phyloP scores from a whole-genome alignment of 139 green algal species.

The Coelastrella sp. region DNA sequence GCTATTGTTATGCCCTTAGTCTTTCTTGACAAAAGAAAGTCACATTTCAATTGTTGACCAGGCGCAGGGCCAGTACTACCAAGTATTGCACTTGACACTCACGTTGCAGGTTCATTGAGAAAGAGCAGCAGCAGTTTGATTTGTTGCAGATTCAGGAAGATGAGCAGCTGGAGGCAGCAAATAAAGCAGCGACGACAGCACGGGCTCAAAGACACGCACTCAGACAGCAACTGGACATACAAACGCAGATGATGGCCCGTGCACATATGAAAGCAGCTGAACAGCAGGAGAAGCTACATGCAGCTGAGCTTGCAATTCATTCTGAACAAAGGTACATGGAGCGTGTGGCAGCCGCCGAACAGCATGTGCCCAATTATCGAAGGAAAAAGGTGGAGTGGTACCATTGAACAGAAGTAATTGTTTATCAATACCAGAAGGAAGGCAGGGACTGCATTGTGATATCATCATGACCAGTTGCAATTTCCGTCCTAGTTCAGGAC shows the following conservation, averaged over 20 bases:
- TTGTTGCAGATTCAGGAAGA: constrained; percentile 36
- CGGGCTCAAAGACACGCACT: constrained; percentile 33
- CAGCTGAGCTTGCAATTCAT: constrained; percentile 21
- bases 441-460: too few relatives aligned
- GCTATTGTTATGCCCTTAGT: too few relatives aligned
- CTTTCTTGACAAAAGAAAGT: not conserved
- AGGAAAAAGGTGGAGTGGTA: constrained; percentile 57
- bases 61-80: not conserved
- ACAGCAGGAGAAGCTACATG: constrained; percentile 58
- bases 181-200: constrained; percentile 20
- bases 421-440: not conserved
- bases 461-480: not conserved
- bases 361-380: constrained; percentile 23
- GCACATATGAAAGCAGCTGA: constrained; percentile 63
- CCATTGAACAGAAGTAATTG: not conserved
- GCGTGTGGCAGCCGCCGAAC: constrained; percentile 36
- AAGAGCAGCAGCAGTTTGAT: constrained; percentile 36
- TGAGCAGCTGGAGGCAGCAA: not conserved
- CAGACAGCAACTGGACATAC: constrained; percentile 59
- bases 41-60: not conserved
- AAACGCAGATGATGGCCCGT: constrained; percentile 62
- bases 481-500: too few relatives aligned
- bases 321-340: constrained; percentile 34
- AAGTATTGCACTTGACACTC: not conserved
- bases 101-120: constrained; percentile 26